A percentile compares a stretch with the other conserved stretches of the same genome.
phyloP scores from a whole-genome alignment of 164 flowering plant species.

The Magnolia changhungtana region DNA sequence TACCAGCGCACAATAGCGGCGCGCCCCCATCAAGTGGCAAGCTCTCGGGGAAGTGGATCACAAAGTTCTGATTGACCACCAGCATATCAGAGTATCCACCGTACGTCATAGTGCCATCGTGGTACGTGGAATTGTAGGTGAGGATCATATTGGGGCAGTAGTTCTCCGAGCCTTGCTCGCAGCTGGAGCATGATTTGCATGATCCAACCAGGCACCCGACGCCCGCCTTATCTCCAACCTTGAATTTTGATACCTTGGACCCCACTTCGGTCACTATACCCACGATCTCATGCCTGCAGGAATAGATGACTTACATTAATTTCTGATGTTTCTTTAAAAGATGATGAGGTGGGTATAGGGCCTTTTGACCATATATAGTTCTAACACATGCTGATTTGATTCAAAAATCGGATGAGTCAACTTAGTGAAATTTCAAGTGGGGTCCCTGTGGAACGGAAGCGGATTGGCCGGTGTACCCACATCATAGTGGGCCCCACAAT shows the following conservation, averaged over 20 bases:
- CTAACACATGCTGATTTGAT: too few species aligned
- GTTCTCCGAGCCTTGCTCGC: conserved; percentile 29
- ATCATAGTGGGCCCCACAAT: too few species aligned
- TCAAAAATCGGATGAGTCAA: too few species aligned
- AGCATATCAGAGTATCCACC: conserved; percentile 24
- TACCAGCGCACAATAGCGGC: conserved; percentile 28
- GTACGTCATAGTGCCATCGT: conserved; percentile 17
- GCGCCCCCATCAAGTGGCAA: conserved; percentile 24
- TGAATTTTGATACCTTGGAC: conserved; percentile 26
- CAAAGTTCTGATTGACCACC: conserved; percentile 18
- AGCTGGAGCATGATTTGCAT: conserved; percentile 32
- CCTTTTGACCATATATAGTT: too few species aligned
- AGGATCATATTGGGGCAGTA: conserved; percentile 29
- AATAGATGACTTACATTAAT: background rate
- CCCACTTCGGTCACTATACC: conserved; percentile 34
- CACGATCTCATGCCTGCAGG: conserved; percentile 39
- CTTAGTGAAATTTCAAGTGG: too few species aligned
- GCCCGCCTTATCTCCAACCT: conserved; percentile 39
- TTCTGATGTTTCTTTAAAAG: too few species aligned
- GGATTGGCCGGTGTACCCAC: too few species aligned
- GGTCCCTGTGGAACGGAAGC: too few species aligned
- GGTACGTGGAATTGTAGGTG: conserved; percentile 14
- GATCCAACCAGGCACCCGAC: conserved; percentile 37
- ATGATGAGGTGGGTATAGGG: too few species aligned
- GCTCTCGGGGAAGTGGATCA: conserved; percentile 19